These are phyloP conservation scores for Mortierella sp. DNA, from an alignment of 371 early-diverging fungal genomes.

Conservation along the genomic window DNA sequence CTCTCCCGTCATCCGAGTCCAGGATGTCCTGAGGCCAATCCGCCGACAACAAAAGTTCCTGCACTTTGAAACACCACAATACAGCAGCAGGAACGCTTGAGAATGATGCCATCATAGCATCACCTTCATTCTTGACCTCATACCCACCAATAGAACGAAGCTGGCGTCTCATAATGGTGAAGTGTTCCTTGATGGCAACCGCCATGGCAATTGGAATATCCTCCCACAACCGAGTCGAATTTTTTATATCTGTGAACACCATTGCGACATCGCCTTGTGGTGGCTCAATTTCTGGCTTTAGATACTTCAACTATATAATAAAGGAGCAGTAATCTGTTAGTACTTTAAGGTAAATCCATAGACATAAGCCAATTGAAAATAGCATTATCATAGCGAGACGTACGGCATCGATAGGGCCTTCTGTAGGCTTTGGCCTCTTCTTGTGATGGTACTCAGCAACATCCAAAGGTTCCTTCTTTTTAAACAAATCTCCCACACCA, in stretches of 20 bases:
- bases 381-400: constrained; percentile 17
- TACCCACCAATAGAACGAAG: constrained; percentile 92
- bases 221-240: constrained; percentile 96
- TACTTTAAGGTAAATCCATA: background rate
- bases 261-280: constrained; percentile 89
- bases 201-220: constrained; percentile 90
- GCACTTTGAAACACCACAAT: constrained; percentile 93
- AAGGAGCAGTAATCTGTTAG: background rate
- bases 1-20: constrained; percentile 81
- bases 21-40: constrained; percentile 96
- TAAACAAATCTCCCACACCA: constrained; percentile 82
- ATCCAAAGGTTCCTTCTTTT: constrained; percentile 34
- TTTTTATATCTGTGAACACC: constrained; percentile 96
- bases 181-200: constrained; percentile 90
- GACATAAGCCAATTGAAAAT: background rate
- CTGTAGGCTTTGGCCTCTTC: constrained; percentile 52
- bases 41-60: constrained; percentile 83
- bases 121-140: constrained; percentile 98
- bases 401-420: constrained; percentile 70
- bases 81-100: constrained; percentile 88
- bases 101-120: constrained; percentile 97
- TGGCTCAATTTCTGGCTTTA: constrained; percentile 85
- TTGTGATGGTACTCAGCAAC: constrained; percentile 26
- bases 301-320: constrained; percentile 63
- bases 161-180: constrained; percentile 86